These are phyloP conservation scores for Candida dubliniensis DNA, from an alignment of 1,139 yeast species.

Conservation along the genomic window DNA sequence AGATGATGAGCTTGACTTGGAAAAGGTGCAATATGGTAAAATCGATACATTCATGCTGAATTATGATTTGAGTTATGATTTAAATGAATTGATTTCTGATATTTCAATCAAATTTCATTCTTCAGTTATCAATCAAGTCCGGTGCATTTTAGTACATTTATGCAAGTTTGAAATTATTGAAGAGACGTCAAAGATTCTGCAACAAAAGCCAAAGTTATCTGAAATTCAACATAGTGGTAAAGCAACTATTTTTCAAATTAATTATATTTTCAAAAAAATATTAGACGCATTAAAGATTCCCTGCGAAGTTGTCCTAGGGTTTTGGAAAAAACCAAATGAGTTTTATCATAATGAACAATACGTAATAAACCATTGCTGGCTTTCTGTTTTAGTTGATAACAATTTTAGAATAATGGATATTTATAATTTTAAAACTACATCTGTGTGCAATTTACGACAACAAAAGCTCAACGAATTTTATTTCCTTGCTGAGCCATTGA, in stretches of 20 bases:
- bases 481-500: slow-evolving; percentile 74
- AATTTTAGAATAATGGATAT: slow-evolving; percentile 79
- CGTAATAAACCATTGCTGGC: slow-evolving; percentile 84
- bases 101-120: slow-evolving; percentile 41
- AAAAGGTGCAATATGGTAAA: slow-evolving; percentile 20
- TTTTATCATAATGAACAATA: slow-evolving; percentile 52
- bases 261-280: slow-evolving; percentile 72
- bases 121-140: slow-evolving; percentile 36
- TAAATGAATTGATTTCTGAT: slow-evolving; percentile 48
- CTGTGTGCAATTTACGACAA: slow-evolving; percentile 36
- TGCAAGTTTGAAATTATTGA: slow-evolving; percentile 42
- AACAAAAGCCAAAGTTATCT: slow-evolving; percentile 40
- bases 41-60: slow-evolving; percentile 35
- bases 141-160: slow-evolving; percentile 42
- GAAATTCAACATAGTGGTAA: slow-evolving; percentile 41
- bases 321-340: slow-evolving; percentile 75
- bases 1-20: slow-evolving; percentile 19
- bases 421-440: slow-evolving; percentile 36
- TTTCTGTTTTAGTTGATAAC: slow-evolving; percentile 69
- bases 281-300: slow-evolving; percentile 70
- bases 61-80: slow-evolving; percentile 32
- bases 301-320: slow-evolving; percentile 78
- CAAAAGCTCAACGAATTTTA: slow-evolving; percentile 53
- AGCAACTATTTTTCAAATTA: slow-evolving; percentile 68
- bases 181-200: slow-evolving; percentile 39